These are phyloP conservation scores for Pseudogymnoascus sp. DNA, from an alignment of 2,329 filamentous ascomycete species.

Conservation along the genomic window DNA sequence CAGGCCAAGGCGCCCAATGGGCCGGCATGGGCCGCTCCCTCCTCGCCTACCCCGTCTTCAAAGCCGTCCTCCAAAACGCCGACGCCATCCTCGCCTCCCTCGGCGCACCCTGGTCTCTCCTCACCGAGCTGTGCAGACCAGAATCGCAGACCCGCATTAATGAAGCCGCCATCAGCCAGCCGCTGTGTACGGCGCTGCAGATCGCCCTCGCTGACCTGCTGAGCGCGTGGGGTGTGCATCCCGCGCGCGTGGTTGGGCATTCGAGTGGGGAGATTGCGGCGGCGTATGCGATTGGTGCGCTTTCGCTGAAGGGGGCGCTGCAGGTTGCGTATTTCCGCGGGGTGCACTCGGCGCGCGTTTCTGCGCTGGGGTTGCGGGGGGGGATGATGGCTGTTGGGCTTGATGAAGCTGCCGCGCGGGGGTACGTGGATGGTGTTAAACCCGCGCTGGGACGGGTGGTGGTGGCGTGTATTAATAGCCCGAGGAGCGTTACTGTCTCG, in stretches of 20 bases:
- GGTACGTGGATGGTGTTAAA: constrained; percentile 24
- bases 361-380: constrained; percentile 30
- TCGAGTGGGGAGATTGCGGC: constrained; percentile 44
- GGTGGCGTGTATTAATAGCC: constrained; percentile 30
- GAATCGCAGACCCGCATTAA: constrained; percentile 33
- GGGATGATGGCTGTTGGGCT: constrained; percentile 49
- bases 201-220: constrained; percentile 39
- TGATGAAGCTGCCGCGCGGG: constrained; percentile 24
- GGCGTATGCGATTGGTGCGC: constrained; percentile 36
- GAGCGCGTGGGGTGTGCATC: constrained; percentile 35
- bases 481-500: constrained; percentile 22
- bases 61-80: background rate
- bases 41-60: constrained; percentile 11
- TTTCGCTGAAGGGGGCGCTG: constrained; percentile 30
- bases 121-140: background rate
- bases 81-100: background rate
- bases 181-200: constrained; percentile 42
- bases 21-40: constrained; percentile 17
- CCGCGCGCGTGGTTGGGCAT: constrained; percentile 37
- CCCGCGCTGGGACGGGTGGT: constrained; percentile 23
- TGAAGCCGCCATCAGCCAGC: constrained; percentile 37
- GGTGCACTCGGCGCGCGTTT: constrained; percentile 27
- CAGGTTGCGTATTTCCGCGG: constrained; percentile 40
- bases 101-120: background rate
- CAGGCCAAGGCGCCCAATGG: constrained; percentile 24